These are phyloP conservation scores for Rhizophora mangle DNA, from an alignment of 345 rosid genomes.

Conservation along the genomic window DNA sequence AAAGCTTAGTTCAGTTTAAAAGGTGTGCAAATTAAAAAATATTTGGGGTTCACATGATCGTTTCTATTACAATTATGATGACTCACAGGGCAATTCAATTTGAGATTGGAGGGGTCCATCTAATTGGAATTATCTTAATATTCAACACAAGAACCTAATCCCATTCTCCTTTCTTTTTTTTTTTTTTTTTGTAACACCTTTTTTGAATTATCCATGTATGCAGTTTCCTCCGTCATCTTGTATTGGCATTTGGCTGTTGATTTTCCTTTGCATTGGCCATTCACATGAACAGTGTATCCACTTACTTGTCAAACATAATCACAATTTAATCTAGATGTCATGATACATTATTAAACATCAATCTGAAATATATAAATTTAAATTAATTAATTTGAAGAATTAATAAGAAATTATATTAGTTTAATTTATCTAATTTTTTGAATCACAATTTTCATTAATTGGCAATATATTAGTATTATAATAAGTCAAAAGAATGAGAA, in stretches of 20 bases:
- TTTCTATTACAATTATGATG: constrained; percentile 25
- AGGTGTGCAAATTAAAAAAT: constrained; percentile 22
- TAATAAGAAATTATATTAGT: no score
- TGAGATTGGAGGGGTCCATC: constrained; percentile 25
- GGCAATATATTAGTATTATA: no score
- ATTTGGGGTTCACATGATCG: not conserved
- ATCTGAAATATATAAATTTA: no score
- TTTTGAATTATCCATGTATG: no score
- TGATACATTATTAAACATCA: no score
- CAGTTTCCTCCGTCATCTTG: no score
- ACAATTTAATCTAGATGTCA: no score
- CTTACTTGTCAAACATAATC: not conserved
- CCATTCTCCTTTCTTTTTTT: not conserved
- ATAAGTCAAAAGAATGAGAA: no score
- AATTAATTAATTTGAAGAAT: no score
- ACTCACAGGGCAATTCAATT: constrained; percentile 35
- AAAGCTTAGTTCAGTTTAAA: constrained; percentile 34
- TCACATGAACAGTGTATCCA: not conserved
- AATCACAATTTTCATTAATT: no score
- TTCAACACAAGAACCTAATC: constrained; percentile 35
- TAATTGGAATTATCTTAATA: constrained; percentile 8
- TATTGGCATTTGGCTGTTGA: not conserved
- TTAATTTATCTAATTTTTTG: no score
- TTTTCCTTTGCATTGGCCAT: not conserved
- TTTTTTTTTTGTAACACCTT: no score